Base-by-base conservation (phyloP, 176 grass and related monocot genomes). In the Bromus sterilis region DNA sequence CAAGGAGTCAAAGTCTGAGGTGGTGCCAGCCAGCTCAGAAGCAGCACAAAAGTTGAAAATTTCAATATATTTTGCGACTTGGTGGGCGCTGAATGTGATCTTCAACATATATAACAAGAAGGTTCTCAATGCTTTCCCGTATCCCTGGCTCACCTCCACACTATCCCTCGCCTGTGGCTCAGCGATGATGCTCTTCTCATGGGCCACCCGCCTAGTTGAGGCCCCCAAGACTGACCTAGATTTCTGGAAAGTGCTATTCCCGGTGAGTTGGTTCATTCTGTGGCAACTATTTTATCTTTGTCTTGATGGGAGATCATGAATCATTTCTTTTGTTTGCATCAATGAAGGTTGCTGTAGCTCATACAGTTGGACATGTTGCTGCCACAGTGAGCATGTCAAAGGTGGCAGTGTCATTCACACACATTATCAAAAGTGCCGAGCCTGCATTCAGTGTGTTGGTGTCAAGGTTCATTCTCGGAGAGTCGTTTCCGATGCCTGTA, bases 41-140 rank as follows among this genome's bases (percentile, higher is more conserved):
- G 76, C 78, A 21, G 85, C 87, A 5, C 87, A 83, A 46, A 97
- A 62, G 85, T 37, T 97, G 26, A 94, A 97, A 77, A 94, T 97
- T 13, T 93, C 92, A 11, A 89, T 90, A 63, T 97, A 97, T 76
- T 97, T 97, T 4, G 92, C 90, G 0, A 92, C 90, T n/a, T 97
- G 94, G 94, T 97, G 94, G 94, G 92, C 92, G 11, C 85, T 97
- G 32, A 97, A 94, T 75, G 94, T 97, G n/a, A 93, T 97, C 40
- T 97, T 94, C 77, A 97, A 97, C 84, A 97, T 97, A 35, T 97
- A 97, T 23, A 94, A 94, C 81, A 97, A 97, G 89, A 97, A 94
- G 92, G 92, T 97, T 42, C 72, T 97, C 69, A 97, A 97, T 75
- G 92, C 92, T 55, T 97, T 97, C 75, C 92, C 94, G 0, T 97